phyloP scores from a whole-genome alignment of 495 filamentous ascomycete species.

The Bathelium albidoporum region DNA sequence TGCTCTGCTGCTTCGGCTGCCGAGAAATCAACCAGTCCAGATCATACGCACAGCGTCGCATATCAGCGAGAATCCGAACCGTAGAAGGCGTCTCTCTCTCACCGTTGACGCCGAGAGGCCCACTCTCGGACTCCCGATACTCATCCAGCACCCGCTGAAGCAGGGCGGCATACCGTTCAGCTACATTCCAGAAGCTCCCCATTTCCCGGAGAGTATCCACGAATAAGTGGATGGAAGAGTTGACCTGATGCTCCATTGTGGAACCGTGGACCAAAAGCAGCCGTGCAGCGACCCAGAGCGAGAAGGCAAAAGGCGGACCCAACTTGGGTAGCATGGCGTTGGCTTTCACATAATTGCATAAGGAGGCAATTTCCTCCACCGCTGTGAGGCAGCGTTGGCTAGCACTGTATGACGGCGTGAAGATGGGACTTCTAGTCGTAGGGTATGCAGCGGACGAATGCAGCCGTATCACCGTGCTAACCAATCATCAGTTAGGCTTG shows the following conservation, averaged over 20 bases:
- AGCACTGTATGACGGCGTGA: constrained; percentile 74
- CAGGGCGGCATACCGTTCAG: constrained; percentile 68
- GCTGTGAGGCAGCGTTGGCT: constrained; percentile 70
- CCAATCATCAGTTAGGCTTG: constrained; percentile 19
- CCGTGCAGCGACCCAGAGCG: constrained; percentile 83
- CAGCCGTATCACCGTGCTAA: constrained; percentile 72
- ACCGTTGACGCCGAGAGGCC: constrained; percentile 38
- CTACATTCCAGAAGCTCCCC: constrained; percentile 75
- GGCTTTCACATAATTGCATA: constrained; percentile 62
- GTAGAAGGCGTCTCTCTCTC: constrained; percentile 69
- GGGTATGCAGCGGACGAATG: constrained; percentile 92
- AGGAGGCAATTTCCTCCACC: constrained; percentile 70
- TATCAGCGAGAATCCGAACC: constrained; percentile 78
- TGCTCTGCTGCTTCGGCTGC: constrained; percentile 52
- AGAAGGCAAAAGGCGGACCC: constrained; percentile 80
- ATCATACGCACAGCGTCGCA: constrained; percentile 77
- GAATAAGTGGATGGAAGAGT: constrained; percentile 64
- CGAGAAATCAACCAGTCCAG: constrained; percentile 79
- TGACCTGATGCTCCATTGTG: constrained; percentile 72
- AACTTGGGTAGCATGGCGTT: constrained; percentile 67
- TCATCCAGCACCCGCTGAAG: constrained; percentile 76
- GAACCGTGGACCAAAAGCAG: constrained; percentile 78
- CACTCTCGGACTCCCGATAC: constrained; percentile 63
- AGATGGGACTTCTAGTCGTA: constrained; percentile 72
- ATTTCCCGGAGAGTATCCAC: constrained; percentile 70